Evolutionary conservation across 2,329 filamentous ascomycete genomes (phyloP).

Genomic region (Alternaria brassicae): DNA sequence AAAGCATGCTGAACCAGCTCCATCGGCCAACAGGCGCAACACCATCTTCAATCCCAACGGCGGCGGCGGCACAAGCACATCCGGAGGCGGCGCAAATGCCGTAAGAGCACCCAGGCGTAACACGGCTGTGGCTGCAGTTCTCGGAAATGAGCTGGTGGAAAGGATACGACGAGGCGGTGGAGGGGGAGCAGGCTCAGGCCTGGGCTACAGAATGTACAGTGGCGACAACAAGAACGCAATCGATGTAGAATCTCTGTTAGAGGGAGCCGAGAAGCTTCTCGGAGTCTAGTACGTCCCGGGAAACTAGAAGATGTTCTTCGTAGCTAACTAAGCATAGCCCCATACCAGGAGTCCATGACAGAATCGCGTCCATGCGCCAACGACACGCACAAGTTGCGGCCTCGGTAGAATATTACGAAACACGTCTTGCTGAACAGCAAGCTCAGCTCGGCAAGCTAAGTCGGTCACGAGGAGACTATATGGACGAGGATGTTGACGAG

Average conservation of each 20-base stretch:
- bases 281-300: conserved; percentile 71
- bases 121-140: conserved; percentile 87
- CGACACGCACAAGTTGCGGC: conserved; percentile 74
- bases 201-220: conserved; percentile 53
- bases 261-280: conserved; percentile 88
- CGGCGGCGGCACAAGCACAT: conserved; percentile 38
- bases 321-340: conserved; percentile 57
- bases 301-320: no score
- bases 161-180: conserved; percentile 70
- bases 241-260: conserved; percentile 83
- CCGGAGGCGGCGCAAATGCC: conserved; percentile 50
- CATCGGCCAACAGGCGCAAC: conserved; percentile 53
- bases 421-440: conserved; percentile 77
- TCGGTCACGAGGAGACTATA: conserved; percentile 62
- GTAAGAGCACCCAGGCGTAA: conserved; percentile 68
- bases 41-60: conserved; percentile 56
- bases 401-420: conserved; percentile 82
- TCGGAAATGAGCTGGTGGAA: conserved; percentile 86
- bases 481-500: conserved; percentile 62
- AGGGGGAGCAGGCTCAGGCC: conserved; percentile 59
- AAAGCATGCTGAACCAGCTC: conserved; percentile 56
- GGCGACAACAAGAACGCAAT: conserved; percentile 70
- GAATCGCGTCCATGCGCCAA: conserved; percentile 74
- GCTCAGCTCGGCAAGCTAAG: conserved; percentile 77
- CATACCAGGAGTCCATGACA: conserved; percentile 77